phyloP scores from a whole-genome alignment of 192 early-diverging fungal genomes.

The Coemansia furcata region DNA sequence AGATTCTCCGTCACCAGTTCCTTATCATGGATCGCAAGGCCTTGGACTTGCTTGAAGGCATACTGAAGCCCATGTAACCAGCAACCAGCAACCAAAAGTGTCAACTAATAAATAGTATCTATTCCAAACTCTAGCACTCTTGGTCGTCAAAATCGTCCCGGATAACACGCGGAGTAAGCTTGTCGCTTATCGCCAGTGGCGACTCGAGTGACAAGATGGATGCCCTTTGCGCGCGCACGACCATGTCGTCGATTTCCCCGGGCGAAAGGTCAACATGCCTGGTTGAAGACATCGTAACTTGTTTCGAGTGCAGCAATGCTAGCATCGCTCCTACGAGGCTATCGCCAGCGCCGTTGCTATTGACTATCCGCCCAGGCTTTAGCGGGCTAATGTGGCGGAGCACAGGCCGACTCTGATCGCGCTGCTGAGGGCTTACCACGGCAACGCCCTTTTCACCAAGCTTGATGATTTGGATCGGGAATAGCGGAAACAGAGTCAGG shows the following conservation, averaged over 20 bases:
- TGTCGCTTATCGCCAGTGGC: conserved; percentile 24
- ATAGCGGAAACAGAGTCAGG: conserved; percentile 48
- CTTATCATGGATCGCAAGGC: conserved; percentile 67
- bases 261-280: conserved; percentile 11
- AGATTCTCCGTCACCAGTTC: conserved; percentile 64
- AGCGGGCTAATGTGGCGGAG: conserved; percentile 21
- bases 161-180: conserved; percentile 11
- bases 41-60: conserved; percentile 59
- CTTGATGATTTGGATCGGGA: conserved; percentile 65
- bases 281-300: neutral
- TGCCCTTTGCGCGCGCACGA: conserved; percentile 34
- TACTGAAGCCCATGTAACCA: conserved; percentile 46
- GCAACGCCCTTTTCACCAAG: conserved; percentile 66
- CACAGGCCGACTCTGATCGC: neutral
- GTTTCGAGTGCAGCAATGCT: conserved; percentile 32
- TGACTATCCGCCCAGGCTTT: conserved; percentile 14
- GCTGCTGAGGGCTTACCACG: conserved; percentile 24
- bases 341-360: conserved; percentile 46
- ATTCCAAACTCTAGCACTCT: neutral
- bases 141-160: neutral
- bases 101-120: too few relatives aligned
- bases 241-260: conserved; percentile 18
- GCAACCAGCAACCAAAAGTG: neutral
- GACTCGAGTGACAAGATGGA: conserved; percentile 41
- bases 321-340: conserved; percentile 72